Evolutionary conservation across 2,329 filamentous ascomycete genomes (phyloP).

Genomic region (Aspergillus sp.): DNA sequence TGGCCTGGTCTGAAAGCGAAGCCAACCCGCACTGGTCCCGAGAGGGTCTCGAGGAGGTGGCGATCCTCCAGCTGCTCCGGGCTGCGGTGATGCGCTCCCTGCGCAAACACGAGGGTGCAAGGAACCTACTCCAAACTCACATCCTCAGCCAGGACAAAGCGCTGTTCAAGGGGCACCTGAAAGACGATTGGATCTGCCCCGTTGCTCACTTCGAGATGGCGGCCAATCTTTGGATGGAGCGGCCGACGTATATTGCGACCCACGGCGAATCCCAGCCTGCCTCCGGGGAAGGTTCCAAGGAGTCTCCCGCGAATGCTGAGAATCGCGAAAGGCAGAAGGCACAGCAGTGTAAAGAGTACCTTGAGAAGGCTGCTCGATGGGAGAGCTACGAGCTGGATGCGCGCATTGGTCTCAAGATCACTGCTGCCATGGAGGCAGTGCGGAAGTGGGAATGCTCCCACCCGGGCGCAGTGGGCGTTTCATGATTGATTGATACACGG

Average conservation of each 20-base stretch:
- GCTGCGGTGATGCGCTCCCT: constrained; percentile 58
- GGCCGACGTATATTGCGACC: constrained; percentile 31
- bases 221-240: constrained; percentile 67
- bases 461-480: constrained; percentile 3
- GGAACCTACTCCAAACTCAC: constrained; percentile 50
- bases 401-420: constrained; percentile 42
- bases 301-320: background rate
- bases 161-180: constrained; percentile 42
- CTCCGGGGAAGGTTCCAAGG: constrained; percentile 2
- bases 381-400: constrained; percentile 55
- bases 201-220: constrained; percentile 80
- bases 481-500: background rate
- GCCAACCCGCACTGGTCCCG: constrained; percentile 41
- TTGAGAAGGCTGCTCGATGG: constrained; percentile 51
- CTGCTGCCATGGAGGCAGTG: constrained; percentile 37
- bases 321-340: constrained; percentile 33
- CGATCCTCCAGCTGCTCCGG: constrained; percentile 57
- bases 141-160: constrained; percentile 52
- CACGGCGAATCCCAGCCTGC: constrained; percentile 11
- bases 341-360: constrained; percentile 44
- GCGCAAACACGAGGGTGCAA: constrained; percentile 56
- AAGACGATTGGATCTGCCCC: constrained; percentile 56
- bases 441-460: constrained; percentile 33
- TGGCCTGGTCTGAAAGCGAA: constrained; percentile 61
- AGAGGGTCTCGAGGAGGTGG: constrained; percentile 51